Evolutionary conservation across 345 rosid species (phyloP).

Genomic region (Syzygium grande): DNA sequence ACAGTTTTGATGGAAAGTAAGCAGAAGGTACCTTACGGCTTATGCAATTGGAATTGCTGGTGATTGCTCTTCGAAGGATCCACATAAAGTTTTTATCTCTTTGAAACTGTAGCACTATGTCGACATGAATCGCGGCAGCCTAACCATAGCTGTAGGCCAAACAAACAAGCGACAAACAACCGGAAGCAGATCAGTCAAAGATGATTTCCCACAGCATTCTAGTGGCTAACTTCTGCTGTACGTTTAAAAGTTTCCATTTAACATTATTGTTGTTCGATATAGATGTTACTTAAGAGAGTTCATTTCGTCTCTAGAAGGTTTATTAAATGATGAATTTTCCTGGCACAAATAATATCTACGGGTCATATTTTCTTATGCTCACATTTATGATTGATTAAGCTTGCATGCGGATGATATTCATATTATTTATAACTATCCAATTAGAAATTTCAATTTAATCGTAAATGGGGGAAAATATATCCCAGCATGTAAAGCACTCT

Average conservation of each 20-base stretch:
- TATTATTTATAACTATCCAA: neutral
- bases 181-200: neutral
- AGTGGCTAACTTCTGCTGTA: neutral
- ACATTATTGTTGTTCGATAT: neutral
- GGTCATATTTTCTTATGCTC: no score
- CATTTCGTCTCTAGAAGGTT: neutral
- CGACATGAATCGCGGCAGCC: neutral
- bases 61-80: neutral
- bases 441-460: neutral
- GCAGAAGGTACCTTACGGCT: neutral
- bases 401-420: neutral
- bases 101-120: neutral
- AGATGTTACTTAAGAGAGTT: neutral
- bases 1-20: neutral
- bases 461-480: neutral
- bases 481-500: neutral
- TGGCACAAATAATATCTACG: neutral
- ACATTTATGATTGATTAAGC: neutral
- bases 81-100: neutral
- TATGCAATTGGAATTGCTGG: neutral
- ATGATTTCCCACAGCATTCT: neutral
- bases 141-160: neutral
- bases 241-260: neutral
- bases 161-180: neutral
- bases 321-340: neutral